These are phyloP conservation scores for Akanthomyces lecanii DNA, from an alignment of 2,329 filamentous ascomycete genomes.

Conservation along the genomic window DNA sequence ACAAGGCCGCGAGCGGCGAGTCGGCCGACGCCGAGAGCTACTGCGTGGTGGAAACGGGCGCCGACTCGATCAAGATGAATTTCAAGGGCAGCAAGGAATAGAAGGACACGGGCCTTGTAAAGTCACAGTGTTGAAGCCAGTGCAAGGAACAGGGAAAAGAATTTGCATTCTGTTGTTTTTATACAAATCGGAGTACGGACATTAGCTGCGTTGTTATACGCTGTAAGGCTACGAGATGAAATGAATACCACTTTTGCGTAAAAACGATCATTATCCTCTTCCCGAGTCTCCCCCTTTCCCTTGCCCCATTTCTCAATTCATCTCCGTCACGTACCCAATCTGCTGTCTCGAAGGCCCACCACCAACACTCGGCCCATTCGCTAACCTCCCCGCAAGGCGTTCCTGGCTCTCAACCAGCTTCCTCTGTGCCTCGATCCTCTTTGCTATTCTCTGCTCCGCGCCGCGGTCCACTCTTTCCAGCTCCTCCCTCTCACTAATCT, in stretches of 20 bases:
- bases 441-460: constrained; percentile 42
- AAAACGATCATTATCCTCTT: background rate
- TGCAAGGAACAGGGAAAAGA: no score
- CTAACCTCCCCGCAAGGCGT: constrained; percentile 39
- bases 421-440: constrained; percentile 47
- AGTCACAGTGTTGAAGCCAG: background rate
- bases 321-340: constrained; percentile 54
- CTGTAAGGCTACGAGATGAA: background rate
- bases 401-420: constrained; percentile 48
- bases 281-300: no score
- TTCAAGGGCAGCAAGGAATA: constrained; percentile 23
- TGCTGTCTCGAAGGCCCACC: constrained; percentile 37
- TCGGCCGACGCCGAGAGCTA: constrained; percentile 65
- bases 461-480: constrained; percentile 44
- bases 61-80: constrained; percentile 45
- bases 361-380: constrained; percentile 31
- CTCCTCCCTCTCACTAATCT: constrained; percentile 48
- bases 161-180: background rate
- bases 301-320: constrained; percentile 33
- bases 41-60: constrained; percentile 73
- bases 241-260: background rate
- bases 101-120: background rate
- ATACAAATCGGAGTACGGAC: background rate
- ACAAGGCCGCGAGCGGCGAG: constrained; percentile 71
- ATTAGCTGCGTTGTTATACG: background rate